Percentiles rank a stretch among this genome's conserved stretches.
Conservation (phyloP, 805 yeast genomes). For the Starmerella roubikii region DNA sequence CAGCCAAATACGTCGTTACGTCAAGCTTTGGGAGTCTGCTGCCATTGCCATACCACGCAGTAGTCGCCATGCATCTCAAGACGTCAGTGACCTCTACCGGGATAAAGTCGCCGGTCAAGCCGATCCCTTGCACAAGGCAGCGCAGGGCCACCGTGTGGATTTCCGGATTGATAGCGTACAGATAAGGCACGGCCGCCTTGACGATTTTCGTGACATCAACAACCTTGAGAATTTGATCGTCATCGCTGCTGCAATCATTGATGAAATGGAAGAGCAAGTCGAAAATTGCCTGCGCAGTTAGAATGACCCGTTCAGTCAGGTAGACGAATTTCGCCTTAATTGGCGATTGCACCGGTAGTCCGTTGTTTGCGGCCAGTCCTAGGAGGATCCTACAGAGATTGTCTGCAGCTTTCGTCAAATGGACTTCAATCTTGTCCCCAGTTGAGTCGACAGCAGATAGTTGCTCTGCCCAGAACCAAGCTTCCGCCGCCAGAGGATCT, state of each 20-base stretch:
- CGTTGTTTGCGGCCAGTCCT: no score
- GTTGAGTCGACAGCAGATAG: no score
- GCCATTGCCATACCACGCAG: constrained; percentile 6
- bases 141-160: constrained; percentile 2
- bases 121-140: neutral
- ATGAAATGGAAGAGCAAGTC: constrained; percentile 1
- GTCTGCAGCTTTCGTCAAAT: no score
- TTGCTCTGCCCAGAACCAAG: no score
- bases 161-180: neutral
- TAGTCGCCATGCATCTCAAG: neutral
- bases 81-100: neutral
- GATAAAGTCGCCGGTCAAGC: neutral
- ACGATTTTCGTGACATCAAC: neutral
- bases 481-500: no score
- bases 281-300: neutral
- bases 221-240: neutral
- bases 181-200: neutral
- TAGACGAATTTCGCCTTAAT: no score
- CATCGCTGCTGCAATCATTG: neutral
- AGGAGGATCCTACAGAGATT: no score
- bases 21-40: no score
- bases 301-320: neutral
- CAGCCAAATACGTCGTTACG: no score
- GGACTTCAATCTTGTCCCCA: no score
- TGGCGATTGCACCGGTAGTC: no score